Evolutionary conservation across 345 rosid species (phyloP).

Genomic region (Lepidium africanum): DNA sequence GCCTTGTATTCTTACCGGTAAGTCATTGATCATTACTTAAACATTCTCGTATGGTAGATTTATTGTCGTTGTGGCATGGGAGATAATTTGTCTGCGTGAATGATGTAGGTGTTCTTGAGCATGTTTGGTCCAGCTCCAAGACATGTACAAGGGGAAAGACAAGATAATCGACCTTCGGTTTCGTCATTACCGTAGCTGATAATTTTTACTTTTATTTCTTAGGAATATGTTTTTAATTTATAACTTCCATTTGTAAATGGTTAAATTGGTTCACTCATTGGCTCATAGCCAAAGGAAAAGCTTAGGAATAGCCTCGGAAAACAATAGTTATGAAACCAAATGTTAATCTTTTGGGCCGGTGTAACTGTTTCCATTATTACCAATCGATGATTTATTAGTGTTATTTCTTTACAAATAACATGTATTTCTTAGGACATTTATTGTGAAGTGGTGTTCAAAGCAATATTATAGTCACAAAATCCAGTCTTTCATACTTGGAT

Average conservation of each 20-base stretch:
- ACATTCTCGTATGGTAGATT: background rate
- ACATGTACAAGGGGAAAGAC: conserved; percentile 46
- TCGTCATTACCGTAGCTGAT: conserved; percentile 36
- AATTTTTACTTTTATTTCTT: background rate
- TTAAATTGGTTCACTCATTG: background rate
- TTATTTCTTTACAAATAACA: too few relatives aligned
- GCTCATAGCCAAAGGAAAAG: background rate
- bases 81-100: background rate
- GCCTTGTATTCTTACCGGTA: conserved; percentile 90
- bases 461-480: too few relatives aligned
- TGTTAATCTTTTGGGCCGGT: background rate
- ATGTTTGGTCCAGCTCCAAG: conserved; percentile 91
- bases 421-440: too few relatives aligned
- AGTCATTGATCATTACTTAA: conserved; percentile 22
- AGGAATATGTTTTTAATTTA: background rate
- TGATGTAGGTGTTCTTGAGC: conserved; percentile 76
- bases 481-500: too few relatives aligned
- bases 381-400: background rate
- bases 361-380: background rate
- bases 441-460: too few relatives aligned
- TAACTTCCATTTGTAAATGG: conserved; percentile 7
- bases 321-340: background rate
- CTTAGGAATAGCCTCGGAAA: background rate
- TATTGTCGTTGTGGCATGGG: background rate
- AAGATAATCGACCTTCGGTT: conserved; percentile 61